Conservation (phyloP, 495 filamentous ascomycete species). For the Penicillium cinerascens region DNA sequence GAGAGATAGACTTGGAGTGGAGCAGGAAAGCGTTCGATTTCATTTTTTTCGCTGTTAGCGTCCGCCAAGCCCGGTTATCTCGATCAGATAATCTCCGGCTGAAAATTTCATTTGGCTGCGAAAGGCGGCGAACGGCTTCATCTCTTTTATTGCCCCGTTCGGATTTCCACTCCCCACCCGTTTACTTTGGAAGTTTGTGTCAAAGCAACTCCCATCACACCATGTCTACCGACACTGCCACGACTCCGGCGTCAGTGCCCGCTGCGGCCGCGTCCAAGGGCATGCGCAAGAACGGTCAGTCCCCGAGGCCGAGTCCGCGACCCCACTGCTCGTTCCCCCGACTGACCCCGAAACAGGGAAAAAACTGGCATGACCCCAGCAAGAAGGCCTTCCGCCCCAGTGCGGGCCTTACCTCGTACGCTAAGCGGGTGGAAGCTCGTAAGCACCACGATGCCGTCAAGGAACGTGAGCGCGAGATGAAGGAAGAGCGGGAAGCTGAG, state of each 20-base stretch:
- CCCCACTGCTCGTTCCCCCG: conserved; percentile 8
- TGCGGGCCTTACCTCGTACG: conserved; percentile 71
- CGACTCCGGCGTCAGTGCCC: conserved; percentile 15
- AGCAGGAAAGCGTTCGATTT: conserved; percentile 4
- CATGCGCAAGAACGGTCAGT: conserved; percentile 46
- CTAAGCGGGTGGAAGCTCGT: conserved; percentile 63
- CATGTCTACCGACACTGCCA: conserved; percentile 25
- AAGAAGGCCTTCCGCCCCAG: conserved; percentile 85
- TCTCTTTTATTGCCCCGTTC: background rate
- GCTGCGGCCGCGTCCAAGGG: conserved; percentile 29
- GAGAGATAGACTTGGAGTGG: conserved; percentile 12
- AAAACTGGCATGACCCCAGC: conserved; percentile 77
- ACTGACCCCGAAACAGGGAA: conserved; percentile 59
- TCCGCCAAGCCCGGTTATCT: conserved; percentile 27
- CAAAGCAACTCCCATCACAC: background rate
- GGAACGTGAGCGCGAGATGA: conserved; percentile 89
- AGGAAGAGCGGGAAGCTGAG: conserved; percentile 87
- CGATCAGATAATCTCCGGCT: conserved; percentile 28
- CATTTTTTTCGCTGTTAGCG: conserved; percentile 24
- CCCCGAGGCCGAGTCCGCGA: background rate
- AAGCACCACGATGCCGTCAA: conserved; percentile 69
- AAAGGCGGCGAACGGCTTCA: background rate
- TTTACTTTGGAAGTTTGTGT: background rate
- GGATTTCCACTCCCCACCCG: background rate
- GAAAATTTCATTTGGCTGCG: conserved; percentile 16